A percentile compares a stretch with the other conserved stretches of the same genome.
These are phyloP conservation scores for Lodderomyces elongisporus DNA, from an alignment of 1,139 yeast genomes.

Conservation along the genomic window DNA sequence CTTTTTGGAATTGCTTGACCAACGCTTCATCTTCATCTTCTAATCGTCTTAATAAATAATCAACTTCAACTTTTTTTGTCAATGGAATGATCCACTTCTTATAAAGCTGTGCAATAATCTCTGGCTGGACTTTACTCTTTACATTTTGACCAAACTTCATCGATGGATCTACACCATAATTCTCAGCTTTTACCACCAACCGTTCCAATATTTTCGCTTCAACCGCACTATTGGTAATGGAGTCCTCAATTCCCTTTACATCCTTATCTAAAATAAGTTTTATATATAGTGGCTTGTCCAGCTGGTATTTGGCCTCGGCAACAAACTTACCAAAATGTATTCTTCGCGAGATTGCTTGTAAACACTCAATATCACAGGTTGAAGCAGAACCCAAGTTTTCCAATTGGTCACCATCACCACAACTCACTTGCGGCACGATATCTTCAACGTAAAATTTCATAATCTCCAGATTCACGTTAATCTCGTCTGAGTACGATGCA, in stretches of 20 bases:
- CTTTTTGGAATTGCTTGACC: constrained; percentile 11
- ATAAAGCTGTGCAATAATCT: constrained; percentile 74
- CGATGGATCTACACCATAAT: constrained; percentile 86
- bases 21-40: constrained; percentile 45
- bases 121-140: constrained; percentile 77
- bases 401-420: constrained; percentile 65
- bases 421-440: constrained; percentile 71
- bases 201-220: constrained; percentile 80
- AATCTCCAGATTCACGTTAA: constrained; percentile 71
- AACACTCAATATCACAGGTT: constrained; percentile 74
- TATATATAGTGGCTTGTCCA: constrained; percentile 60
- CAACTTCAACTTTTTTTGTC: constrained; percentile 92
- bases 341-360: constrained; percentile 87
- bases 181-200: constrained; percentile 70
- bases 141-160: constrained; percentile 61
- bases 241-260: constrained; percentile 65
- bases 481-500: constrained; percentile 66
- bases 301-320: constrained; percentile 85
- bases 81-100: constrained; percentile 86
- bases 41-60: constrained; percentile 76
- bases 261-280: constrained; percentile 63
- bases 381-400: constrained; percentile 90
- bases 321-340: constrained; percentile 97
- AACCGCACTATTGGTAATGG: constrained; percentile 82
- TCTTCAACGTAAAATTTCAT: constrained; percentile 60